Conservation (phyloP, 148 eudicot species). For the Euryodendron excelsum region DNA sequence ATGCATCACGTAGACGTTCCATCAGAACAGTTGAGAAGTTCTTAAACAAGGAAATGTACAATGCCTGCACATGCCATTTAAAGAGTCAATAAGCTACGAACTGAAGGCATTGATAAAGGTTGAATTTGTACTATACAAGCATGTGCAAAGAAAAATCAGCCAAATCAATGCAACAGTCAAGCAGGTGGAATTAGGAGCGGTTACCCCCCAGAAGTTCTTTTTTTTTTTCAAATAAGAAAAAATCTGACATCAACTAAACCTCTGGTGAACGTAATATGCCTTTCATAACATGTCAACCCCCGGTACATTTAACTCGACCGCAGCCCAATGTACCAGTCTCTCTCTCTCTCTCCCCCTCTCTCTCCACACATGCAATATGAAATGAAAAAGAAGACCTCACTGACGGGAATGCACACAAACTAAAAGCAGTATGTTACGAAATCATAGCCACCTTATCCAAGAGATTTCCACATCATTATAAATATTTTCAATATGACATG, state of each 20-base stretch:
- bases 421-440: not conserved
- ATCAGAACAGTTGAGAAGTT: conserved; percentile 66
- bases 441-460: not conserved
- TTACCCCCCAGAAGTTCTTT: not conserved
- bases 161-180: not conserved
- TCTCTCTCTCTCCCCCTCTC: too few species aligned
- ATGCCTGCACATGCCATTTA: conserved; percentile 50
- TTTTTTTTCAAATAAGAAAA: not conserved
- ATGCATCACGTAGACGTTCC: conserved; percentile 67
- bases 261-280: not conserved
- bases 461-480: not conserved
- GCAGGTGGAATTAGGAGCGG: not conserved
- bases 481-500: not conserved
- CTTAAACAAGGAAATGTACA: conserved; percentile 79
- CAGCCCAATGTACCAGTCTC: too few species aligned
- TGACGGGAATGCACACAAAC: not conserved
- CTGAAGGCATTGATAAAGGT: not conserved
- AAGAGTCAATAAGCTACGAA: not conserved
- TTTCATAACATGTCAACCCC: too few species aligned
- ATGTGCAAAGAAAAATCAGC: not conserved
- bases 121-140: not conserved
- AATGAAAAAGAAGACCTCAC: not conserved
- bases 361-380: too few species aligned
- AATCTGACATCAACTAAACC: not conserved
- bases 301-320: too few species aligned